phyloP scores from a whole-genome alignment of 768 basidiomycete genomes.

The Mycena vulgaris region DNA sequence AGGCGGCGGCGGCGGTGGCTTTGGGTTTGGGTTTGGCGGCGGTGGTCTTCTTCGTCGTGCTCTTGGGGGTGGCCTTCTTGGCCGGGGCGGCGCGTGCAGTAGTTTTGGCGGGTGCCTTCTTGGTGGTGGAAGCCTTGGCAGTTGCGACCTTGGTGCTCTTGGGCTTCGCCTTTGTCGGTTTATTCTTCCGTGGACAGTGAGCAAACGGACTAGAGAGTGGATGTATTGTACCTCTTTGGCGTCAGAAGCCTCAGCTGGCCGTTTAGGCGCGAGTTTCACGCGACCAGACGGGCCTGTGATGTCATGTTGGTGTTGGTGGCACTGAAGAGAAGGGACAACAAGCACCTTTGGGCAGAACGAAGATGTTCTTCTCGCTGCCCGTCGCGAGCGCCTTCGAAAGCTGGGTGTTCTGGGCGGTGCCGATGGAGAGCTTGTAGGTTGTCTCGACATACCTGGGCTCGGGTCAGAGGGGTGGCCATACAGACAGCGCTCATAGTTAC shows the following conservation, averaged over 20 bases:
- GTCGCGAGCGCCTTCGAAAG: constrained; percentile 84
- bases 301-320: constrained; percentile 36
- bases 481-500: constrained; percentile 56
- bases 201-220: constrained; percentile 17
- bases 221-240: constrained; percentile 70
- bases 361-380: constrained; percentile 88
- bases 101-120: constrained; percentile 54
- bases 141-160: constrained; percentile 57
- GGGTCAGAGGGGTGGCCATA: constrained; percentile 27
- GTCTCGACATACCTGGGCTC: constrained; percentile 82
- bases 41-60: constrained; percentile 36
- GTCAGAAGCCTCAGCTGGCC: constrained; percentile 52
- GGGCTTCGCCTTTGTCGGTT: constrained; percentile 56
- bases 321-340: constrained; percentile 5
- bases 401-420: constrained; percentile 82
- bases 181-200: constrained; percentile 58
- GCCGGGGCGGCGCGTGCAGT: constrained; percentile 36
- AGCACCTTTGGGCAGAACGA: constrained; percentile 90
- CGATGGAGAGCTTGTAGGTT: constrained; percentile 86
- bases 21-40: constrained; percentile 57
- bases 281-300: constrained; percentile 75
- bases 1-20: constrained; percentile 45
- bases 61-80: not conserved
- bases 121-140: constrained; percentile 52
- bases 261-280: constrained; percentile 79